These are phyloP conservation scores for Fraxinus cuspidata DNA, from an alignment of 257 asterid species.

Conservation along the genomic window DNA sequence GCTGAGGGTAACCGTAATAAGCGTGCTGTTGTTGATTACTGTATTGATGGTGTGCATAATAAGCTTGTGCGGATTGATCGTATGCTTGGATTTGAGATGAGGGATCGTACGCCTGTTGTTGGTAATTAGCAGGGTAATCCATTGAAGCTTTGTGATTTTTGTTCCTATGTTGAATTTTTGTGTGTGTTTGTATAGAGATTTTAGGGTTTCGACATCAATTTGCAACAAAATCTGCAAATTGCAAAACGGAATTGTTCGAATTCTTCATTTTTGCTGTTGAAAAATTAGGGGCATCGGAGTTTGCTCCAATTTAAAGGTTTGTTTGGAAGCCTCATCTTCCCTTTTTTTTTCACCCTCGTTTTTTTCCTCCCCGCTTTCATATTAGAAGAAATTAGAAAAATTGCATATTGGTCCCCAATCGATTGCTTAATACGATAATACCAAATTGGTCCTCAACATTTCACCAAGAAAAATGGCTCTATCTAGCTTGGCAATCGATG, in stretches of 20 bases:
- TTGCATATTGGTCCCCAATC: background rate
- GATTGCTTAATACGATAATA: background rate
- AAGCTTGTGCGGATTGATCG: slow-evolving; percentile 28
- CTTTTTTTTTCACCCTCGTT: too few species aligned
- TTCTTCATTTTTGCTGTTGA: background rate
- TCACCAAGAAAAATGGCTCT: too few species aligned
- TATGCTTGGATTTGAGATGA: slow-evolving; percentile 30
- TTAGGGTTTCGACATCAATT: background rate
- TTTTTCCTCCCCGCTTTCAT: too few species aligned
- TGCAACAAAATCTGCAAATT: background rate
- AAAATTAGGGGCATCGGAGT: background rate
- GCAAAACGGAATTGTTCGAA: background rate
- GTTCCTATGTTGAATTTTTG: background rate
- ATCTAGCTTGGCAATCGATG: background rate
- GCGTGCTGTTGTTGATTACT: slow-evolving; percentile 32
- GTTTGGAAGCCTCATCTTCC: background rate
- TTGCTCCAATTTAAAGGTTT: background rate
- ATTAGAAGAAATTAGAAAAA: background rate
- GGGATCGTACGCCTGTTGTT: slow-evolving; percentile 32
- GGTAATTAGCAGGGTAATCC: slow-evolving; percentile 35
- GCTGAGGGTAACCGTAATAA: slow-evolving; percentile 37
- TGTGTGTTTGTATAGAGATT: background rate
- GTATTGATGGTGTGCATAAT: slow-evolving; percentile 37
- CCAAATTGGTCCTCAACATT: background rate
- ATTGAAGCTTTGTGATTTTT: slow-evolving; percentile 19